phyloP scores from a whole-genome alignment of 148 eudicot genomes.

The Nyssa sinensis region DNA sequence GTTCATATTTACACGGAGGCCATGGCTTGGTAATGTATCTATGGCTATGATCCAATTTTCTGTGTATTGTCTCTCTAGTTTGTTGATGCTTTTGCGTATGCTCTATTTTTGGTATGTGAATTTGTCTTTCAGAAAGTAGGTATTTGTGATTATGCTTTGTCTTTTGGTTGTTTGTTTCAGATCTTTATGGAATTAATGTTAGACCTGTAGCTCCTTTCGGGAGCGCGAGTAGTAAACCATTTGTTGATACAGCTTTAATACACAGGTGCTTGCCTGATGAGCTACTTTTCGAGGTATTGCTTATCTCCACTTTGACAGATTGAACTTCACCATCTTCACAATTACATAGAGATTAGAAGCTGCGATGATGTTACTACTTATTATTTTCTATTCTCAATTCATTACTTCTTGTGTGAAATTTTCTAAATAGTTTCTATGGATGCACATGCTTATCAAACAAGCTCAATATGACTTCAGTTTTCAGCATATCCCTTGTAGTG shows the following conservation, averaged over 20 bases:
- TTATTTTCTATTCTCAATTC: neutral
- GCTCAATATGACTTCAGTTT: neutral
- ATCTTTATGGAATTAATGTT: conserved; percentile 83
- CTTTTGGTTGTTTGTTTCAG: conserved; percentile 26
- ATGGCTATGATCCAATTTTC: neutral
- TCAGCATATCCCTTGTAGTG: neutral
- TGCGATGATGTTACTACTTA: neutral
- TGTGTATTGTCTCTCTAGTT: neutral
- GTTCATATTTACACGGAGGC: conserved; percentile 65
- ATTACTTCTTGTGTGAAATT: neutral
- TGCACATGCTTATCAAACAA: neutral
- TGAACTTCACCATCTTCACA: neutral
- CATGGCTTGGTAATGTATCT: conserved; percentile 77
- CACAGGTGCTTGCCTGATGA: conserved; percentile 87
- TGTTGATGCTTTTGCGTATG: neutral
- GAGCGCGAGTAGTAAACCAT: conserved; percentile 52
- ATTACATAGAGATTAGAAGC: neutral
- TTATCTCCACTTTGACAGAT: neutral
- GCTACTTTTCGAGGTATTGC: conserved; percentile 82
- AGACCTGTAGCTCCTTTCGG: conserved; percentile 81
- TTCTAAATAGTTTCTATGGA: neutral
- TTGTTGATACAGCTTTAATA: conserved; percentile 63
- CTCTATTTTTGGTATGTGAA: neutral
- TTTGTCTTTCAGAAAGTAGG: neutral
- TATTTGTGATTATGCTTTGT: conserved; percentile 7